Evolutionary conservation across 1,284 basidiomycete genomes (phyloP).

Genomic region (Pascua guehoae): DNA sequence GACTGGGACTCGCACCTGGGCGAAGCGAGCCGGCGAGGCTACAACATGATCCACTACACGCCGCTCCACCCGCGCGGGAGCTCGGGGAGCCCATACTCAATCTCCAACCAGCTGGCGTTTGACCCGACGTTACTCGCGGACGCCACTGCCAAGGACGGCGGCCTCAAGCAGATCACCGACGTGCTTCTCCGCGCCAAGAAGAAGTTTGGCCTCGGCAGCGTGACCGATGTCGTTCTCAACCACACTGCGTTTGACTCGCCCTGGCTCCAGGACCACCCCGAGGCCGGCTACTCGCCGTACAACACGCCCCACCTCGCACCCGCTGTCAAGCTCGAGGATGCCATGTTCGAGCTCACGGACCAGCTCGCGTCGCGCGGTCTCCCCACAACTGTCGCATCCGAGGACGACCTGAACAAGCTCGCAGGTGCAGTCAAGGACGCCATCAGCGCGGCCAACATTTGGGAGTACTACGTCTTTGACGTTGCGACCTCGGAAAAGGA

Average conservation of each 20-base stretch:
- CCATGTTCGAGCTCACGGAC: slow-evolving; percentile 72
- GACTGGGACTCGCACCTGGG: slow-evolving; percentile 74
- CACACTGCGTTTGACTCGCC: slow-evolving; percentile 89
- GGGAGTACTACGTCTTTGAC: slow-evolving; percentile 90
- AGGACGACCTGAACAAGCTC: slow-evolving; percentile 65
- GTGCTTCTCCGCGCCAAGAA: slow-evolving; percentile 68
- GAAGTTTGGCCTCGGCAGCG: slow-evolving; percentile 77
- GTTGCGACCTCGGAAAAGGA: slow-evolving; percentile 50
- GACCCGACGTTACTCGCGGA: slow-evolving; percentile 67
- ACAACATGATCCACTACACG: slow-evolving; percentile 94
- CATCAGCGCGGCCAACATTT: slow-evolving; percentile 66
- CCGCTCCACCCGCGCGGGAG: slow-evolving; percentile 84
- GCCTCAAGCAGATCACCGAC: slow-evolving; percentile 50
- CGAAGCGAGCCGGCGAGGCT: slow-evolving; percentile 79
- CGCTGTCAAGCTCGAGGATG: slow-evolving; percentile 80
- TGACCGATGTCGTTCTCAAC: slow-evolving; percentile 92
- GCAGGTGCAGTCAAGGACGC: slow-evolving; percentile 61
- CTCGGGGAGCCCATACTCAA: slow-evolving; percentile 86
- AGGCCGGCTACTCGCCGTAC: slow-evolving; percentile 83
- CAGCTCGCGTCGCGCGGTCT: slow-evolving; percentile 64
- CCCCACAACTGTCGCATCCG: slow-evolving; percentile 59
- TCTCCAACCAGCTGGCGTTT: slow-evolving; percentile 77
- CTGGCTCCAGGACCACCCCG: slow-evolving; percentile 89
- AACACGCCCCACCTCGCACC: slow-evolving; percentile 86
- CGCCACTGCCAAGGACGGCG: slow-evolving; percentile 55